A percentile compares a stretch with the other conserved stretches of the same genome.
These are phyloP conservation scores for Colletotrichum lini DNA, from an alignment of 2,329 filamentous ascomycete species.

Conservation along the genomic window DNA sequence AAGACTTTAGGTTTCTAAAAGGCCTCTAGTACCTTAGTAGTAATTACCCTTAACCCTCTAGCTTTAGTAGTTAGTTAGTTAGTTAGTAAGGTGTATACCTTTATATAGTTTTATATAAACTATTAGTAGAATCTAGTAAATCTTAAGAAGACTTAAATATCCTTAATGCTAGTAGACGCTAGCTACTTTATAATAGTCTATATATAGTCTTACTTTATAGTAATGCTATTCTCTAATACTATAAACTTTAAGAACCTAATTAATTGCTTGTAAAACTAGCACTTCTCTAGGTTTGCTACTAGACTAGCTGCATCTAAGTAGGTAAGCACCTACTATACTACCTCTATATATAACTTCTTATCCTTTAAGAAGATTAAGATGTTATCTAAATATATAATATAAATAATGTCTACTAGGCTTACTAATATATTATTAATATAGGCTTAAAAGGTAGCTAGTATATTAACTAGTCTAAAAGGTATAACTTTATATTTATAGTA, in stretches of 20 bases:
- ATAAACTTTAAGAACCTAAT: background rate
- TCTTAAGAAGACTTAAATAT: background rate
- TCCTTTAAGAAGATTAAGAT: background rate
- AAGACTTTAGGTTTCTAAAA: background rate
- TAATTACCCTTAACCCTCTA: background rate
- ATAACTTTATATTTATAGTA: background rate
- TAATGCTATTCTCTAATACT: background rate
- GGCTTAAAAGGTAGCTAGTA: background rate
- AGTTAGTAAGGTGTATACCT: background rate
- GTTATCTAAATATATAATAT: background rate
- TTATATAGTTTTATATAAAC: background rate
- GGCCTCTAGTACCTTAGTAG: background rate
- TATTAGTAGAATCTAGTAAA: background rate
- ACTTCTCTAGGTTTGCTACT: background rate
- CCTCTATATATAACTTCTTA: background rate
- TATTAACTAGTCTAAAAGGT: background rate
- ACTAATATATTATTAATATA: background rate
- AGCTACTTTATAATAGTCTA: background rate
- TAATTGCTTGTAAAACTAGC: background rate
- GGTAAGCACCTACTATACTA: background rate
- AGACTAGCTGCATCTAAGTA: background rate
- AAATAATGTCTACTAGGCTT: background rate
- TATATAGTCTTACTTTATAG: background rate
- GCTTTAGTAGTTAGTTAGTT: background rate
- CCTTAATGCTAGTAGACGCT: background rate